These are phyloP conservation scores for Skeletonema menzelii DNA, from an alignment of 108 stramenopile genomes.

Conservation along the genomic window DNA sequence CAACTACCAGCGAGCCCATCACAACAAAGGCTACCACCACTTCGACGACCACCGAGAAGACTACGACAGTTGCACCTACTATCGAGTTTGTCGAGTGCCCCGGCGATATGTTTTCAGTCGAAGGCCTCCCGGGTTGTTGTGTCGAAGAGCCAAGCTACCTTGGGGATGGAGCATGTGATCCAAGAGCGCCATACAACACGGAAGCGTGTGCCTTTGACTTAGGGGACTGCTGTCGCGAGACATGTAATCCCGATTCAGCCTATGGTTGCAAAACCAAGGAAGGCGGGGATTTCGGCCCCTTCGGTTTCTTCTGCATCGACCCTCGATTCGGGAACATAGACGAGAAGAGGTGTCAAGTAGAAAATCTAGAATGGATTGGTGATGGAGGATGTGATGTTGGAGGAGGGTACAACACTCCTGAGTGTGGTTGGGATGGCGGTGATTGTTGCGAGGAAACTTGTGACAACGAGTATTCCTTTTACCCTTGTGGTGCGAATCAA, in stretches of 20 bases:
- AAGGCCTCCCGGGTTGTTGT: conserved; percentile 42
- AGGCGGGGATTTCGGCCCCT: conserved; percentile 47
- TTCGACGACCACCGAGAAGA: not conserved
- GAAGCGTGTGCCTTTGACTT: conserved; percentile 43
- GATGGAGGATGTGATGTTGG: conserved; percentile 45
- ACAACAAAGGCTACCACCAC: conserved; percentile 8
- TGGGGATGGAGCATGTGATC: conserved; percentile 49
- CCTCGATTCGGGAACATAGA: conserved; percentile 26
- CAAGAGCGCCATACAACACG: conserved; percentile 46
- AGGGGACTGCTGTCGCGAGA: conserved; percentile 48
- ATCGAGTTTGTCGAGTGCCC: conserved; percentile 8
- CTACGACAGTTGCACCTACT: conserved; percentile 3
- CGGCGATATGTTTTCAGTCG: conserved; percentile 12
- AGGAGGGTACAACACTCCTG: conserved; percentile 46
- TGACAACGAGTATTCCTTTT: conserved; percentile 39
- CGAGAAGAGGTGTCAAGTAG: conserved; percentile 25
- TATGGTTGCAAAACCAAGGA: conserved; percentile 40
- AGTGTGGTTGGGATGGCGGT: conserved; percentile 44
- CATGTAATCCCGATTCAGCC: conserved; percentile 34
- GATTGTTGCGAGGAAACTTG: conserved; percentile 52
- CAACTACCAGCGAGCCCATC: conserved; percentile 11
- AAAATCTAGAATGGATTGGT: conserved; percentile 51
- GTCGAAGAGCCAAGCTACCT: conserved; percentile 43
- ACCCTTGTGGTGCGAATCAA: conserved; percentile 41
- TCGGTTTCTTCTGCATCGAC: conserved; percentile 47